Base-by-base conservation (phyloP, 2,329 filamentous ascomycete genomes). In the Ascochyta fabae region DNA sequence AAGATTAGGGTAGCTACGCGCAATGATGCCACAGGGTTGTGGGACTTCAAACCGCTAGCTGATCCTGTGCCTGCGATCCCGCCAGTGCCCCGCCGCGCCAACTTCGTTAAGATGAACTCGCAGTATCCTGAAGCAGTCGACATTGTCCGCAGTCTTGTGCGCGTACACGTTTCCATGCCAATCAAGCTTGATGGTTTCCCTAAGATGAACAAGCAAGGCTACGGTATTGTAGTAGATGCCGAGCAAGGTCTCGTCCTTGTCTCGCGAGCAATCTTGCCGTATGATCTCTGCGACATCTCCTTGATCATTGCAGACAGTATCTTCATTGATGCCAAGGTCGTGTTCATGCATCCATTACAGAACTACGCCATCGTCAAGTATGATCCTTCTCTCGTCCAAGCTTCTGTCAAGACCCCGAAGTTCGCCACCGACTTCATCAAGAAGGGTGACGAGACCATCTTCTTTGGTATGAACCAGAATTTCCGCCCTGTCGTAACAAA, bases 161-260 rank as follows among this genome's bases (percentile, higher is more conserved):
- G 95, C 35, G 90, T 99, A 51, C 89, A 91, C 61, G 96, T 93
- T 67, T 90, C 88, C 23, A 94, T 99, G 88, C 95, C 95, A 0
- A 81, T 99, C 59, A 98, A 98, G 81, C 84, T 99, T 9, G 95
- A 99, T 73, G 95, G 95, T n/a, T 99, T 96, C 74, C 96, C 95
- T 6, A 91, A 95, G 75, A 92, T 95, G 64, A 85, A 92, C 44
- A 95, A 96, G 78, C 95, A 92, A 79, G 95, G 95, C 0, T 97
- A 96, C 82, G 95, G 95, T 35, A 80, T 99, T 34, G 94, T 99
- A n/a, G 91, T 99, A 59, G 95, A 99, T 76, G 95, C 96, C 0
- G 92, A 96, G 58, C 94, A 97, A 79, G 95, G 95, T 16, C 83
- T 99, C 16, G 95, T 99, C 6, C 85, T 98, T 56, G 94, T 98